Evolutionary conservation across 169 alveolate species (phyloP), one percentile per base, ranked within the genome.

Genomic region (Cystoisospora suis): DNA sequence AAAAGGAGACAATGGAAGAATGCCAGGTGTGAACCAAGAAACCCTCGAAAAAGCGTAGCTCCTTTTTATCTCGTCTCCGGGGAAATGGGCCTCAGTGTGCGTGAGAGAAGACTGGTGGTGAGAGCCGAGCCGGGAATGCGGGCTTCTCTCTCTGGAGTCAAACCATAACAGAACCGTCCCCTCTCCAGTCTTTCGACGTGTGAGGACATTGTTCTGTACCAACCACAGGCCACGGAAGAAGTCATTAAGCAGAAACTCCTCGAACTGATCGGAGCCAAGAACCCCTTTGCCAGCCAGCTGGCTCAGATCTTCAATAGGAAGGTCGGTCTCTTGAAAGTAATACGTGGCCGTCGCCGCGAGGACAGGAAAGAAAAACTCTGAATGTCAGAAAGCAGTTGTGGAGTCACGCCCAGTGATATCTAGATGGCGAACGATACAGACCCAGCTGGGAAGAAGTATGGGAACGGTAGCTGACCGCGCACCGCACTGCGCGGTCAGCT

Each of bases 151-250:
- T n/a, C n/a, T n/a, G n/a, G n/a, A n/a, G n/a, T n/a, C n/a, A n/a
- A n/a, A n/a, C n/a, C n/a, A n/a, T n/a, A n/a, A n/a, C n/a, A n/a
- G n/a, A n/a, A n/a, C n/a, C n/a, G n/a, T n/a, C n/a, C n/a, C n/a
- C n/a, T n/a, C n/a, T n/a, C n/a, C n/a, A n/a, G n/a, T n/a, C n/a
- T n/a, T n/a, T n/a, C n/a, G n/a, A n/a, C n/a, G n/a, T n/a, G n/a
- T n/a, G n/a, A n/a, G n/a, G n/a, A n/a, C n/a, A n/a, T n/a, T n/a
- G n/a, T n/a, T n/a, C n/a, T n/a, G n/a, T n/a, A n/a, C n/a, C n/a
- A n/a, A n/a, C n/a, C 58, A 1, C 83, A 72, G 83, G 53, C 83
- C 42, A 72, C 56, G 32, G 83, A 72, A 2, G 83, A 72, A 34
- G 56, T 38, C 15, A 17, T 72, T 5, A 34, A 27, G 32, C 83